phyloP scores from a whole-genome alignment of 208 protist species.

The Entamoeba moshkovskii region DNA sequence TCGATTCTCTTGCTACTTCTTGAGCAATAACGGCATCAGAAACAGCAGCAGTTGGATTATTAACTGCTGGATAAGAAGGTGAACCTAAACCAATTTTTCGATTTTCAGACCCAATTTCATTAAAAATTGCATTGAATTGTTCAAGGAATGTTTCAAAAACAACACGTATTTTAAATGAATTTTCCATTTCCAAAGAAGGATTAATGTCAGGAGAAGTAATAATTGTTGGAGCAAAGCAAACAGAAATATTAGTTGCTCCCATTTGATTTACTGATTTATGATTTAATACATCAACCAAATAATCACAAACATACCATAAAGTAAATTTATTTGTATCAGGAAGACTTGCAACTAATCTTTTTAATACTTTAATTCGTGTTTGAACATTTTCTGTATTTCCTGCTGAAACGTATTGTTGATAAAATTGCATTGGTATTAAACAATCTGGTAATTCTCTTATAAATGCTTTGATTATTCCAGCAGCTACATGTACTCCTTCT shows the following conservation, averaged over 20 bases:
- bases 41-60: neutral
- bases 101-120: neutral
- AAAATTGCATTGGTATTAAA: neutral
- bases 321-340: neutral
- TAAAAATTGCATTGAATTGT: neutral
- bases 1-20: neutral
- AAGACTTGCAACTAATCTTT: neutral
- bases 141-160: neutral
- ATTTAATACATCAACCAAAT: neutral
- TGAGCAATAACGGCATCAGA: neutral
- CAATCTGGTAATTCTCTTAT: neutral
- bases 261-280: neutral
- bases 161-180: neutral
- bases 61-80: neutral
- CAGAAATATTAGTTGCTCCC: neutral
- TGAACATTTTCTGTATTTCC: neutral
- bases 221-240: neutral
- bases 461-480: neutral
- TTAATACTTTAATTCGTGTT: neutral
- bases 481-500: neutral
- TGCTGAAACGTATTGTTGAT: neutral
- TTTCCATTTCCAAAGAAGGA: neutral
- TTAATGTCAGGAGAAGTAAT: neutral
- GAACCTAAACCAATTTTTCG: neutral
- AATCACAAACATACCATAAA: neutral